phyloP scores from a whole-genome alignment of 371 early-diverging fungal species.

The Spraguea lophii region DNA sequence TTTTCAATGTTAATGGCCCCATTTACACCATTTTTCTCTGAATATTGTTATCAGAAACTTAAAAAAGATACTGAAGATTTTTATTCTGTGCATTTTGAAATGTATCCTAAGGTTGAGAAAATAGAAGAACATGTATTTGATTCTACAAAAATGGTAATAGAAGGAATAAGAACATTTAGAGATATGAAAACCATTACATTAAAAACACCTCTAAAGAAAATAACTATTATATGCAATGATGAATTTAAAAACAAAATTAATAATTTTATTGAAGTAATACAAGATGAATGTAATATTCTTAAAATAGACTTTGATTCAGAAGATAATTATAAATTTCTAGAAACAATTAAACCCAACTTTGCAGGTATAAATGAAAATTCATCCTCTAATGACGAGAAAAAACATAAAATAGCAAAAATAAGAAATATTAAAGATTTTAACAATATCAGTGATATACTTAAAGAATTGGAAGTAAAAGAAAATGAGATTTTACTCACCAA shows the following conservation, averaged over 20 bases:
- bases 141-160: slow-evolving; percentile 39
- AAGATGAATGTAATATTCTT: slow-evolving; percentile 37
- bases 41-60: slow-evolving; percentile 83
- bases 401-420: slow-evolving; percentile 28
- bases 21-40: slow-evolving; percentile 90
- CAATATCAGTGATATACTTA: not conserved
- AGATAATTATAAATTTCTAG: slow-evolving; percentile 10
- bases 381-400: slow-evolving; percentile 16
- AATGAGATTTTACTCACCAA: slow-evolving; percentile 27
- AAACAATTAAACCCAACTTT: slow-evolving; percentile 35
- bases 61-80: not conserved
- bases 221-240: slow-evolving; percentile 14
- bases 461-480: slow-evolving; percentile 6
- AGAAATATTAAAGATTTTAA: slow-evolving; percentile 7
- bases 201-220: slow-evolving; percentile 41
- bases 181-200: slow-evolving; percentile 36
- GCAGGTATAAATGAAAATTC: slow-evolving; percentile 19
- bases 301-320: slow-evolving; percentile 8
- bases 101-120: slow-evolving; percentile 12
- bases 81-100: slow-evolving; percentile 38
- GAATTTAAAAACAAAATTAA: not conserved
- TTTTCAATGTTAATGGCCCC: slow-evolving; percentile 81
- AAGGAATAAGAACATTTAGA: slow-evolving; percentile 37
- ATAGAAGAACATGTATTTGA: slow-evolving; percentile 26
- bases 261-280: slow-evolving; percentile 21